Conservation (phyloP, 1,284 basidiomycete genomes). For the Apiotrichum montevideense region DNA sequence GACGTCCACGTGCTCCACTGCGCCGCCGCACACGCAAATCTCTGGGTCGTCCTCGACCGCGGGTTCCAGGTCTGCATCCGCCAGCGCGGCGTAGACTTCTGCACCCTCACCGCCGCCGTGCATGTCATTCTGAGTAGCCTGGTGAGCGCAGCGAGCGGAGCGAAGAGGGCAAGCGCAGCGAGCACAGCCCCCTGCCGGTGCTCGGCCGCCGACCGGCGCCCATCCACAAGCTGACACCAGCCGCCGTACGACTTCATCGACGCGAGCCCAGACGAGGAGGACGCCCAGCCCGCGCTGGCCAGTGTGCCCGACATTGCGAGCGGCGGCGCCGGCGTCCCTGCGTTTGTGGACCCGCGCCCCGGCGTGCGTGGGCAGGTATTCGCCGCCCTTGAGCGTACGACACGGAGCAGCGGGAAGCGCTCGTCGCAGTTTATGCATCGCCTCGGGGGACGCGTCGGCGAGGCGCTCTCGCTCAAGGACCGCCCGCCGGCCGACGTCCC, state of each 20-base stretch:
- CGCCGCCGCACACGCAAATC: not conserved
- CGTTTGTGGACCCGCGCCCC: too few relatives aligned
- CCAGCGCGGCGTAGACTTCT: not conserved
- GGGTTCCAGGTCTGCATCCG: not conserved
- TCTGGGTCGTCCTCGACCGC: not conserved
- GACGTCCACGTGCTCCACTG: not conserved
- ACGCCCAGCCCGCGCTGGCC: not conserved
- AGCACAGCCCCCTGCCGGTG: not conserved
- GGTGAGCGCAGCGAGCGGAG: not conserved
- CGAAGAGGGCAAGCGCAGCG: not conserved
- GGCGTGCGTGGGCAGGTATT: too few relatives aligned
- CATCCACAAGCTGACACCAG: not conserved
- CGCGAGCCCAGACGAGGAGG: not conserved
- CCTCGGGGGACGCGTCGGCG: too few relatives aligned
- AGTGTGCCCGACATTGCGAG: too few relatives aligned
- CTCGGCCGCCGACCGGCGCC: too few relatives aligned
- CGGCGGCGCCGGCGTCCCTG: too few relatives aligned
- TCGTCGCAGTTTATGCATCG: too few relatives aligned
- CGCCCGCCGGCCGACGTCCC: too few relatives aligned
- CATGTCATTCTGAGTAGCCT: not conserved
- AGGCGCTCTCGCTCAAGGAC: too few relatives aligned
- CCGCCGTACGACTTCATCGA: not conserved
- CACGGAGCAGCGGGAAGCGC: too few relatives aligned
- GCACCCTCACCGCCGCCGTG: not conserved
- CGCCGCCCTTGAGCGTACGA: too few relatives aligned